Evolutionary conservation across 306 rosid genomes (phyloP).

Genomic region (Urtica urens): DNA sequence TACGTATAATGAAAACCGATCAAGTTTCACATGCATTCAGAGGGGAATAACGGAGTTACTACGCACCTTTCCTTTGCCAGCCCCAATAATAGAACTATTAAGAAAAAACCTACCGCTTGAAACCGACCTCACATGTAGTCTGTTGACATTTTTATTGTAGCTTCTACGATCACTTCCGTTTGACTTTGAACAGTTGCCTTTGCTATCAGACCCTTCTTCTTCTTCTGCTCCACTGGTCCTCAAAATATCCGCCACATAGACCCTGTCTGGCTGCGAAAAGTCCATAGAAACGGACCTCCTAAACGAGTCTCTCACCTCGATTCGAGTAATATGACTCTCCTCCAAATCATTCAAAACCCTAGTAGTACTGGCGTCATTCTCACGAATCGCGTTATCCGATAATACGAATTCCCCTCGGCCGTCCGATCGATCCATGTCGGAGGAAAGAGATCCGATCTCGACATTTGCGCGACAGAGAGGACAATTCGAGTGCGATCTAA

Average conservation of each 20-base stretch:
- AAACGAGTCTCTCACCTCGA: conserved; percentile 57
- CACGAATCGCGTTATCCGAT: too few relatives aligned
- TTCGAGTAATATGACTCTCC: conserved; percentile 38
- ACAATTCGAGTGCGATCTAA: conserved; percentile 77
- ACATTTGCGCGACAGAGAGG: conserved; percentile 78
- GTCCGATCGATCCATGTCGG: conserved; percentile 10
- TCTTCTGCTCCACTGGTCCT: conserved; percentile 24
- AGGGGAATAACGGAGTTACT: conserved; percentile 38
- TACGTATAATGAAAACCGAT: too few relatives aligned
- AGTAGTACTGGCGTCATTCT: conserved; percentile 16
- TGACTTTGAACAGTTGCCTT: conserved; percentile 44
- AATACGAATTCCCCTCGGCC: too few relatives aligned
- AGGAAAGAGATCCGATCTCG: conserved; percentile 27
- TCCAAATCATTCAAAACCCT: conserved; percentile 50
- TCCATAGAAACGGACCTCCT: conserved; percentile 79
- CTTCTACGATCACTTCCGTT: conserved; percentile 38
- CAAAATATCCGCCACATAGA: conserved; percentile 39
- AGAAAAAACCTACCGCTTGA: conserved; percentile 68
- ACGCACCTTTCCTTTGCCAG: conserved; percentile 43
- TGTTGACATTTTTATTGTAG: too few relatives aligned
- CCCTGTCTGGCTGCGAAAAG: conserved; percentile 29
- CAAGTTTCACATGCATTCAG: too few relatives aligned
- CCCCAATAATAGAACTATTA: conserved; percentile 34
- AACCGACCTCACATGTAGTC: conserved; percentile 85
- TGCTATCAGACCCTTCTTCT: conserved; percentile 13